These are phyloP conservation scores for Linum usitatissimum DNA, from an alignment of 345 rosid genomes.

Conservation along the genomic window DNA sequence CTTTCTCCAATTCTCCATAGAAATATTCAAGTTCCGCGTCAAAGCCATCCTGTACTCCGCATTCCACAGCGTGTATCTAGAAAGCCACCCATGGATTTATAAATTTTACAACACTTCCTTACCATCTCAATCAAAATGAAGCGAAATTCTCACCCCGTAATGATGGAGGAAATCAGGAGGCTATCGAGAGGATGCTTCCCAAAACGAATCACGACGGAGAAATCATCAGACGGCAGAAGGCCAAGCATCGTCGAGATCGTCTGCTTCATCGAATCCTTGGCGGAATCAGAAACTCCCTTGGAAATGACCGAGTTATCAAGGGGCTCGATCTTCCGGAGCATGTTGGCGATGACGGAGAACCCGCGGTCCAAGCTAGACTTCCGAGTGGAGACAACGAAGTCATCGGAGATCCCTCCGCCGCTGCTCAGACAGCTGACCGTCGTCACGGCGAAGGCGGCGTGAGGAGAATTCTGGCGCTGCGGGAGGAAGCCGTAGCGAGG, in stretches of 20 bases:
- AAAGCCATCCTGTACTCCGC: conserved; percentile 78
- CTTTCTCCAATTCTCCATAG: conserved; percentile 20
- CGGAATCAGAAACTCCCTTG: conserved; percentile 71
- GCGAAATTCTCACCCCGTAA: conserved; percentile 47
- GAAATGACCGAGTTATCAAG: conserved; percentile 69
- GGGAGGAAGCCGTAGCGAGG: conserved; percentile 14
- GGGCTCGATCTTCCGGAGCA: conserved; percentile 67
- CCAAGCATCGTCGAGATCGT: conserved; percentile 90
- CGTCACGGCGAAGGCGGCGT: conserved; percentile 9
- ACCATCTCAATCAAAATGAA: too few relatives aligned
- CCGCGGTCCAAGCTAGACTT: conserved; percentile 59
- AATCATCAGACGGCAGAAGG: conserved; percentile 75
- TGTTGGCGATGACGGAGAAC: conserved; percentile 63
- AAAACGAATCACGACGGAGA: conserved; percentile 47
- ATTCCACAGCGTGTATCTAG: conserved; percentile 87
- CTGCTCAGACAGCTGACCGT: conserved; percentile 49
- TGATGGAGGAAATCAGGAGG: conserved; percentile 65
- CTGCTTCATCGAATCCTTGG: conserved; percentile 87
- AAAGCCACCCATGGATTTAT: conserved; percentile 4
- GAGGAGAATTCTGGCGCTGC: conserved; percentile 16
- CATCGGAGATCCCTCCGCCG: conserved; percentile 48
- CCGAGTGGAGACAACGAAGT: conserved; percentile 67
- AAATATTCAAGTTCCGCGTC: conserved; percentile 56
- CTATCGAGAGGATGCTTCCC: conserved; percentile 55
- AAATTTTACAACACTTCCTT: neutral